Percentiles rank a stretch among this genome's conserved stretches.
phyloP scores from a whole-genome alignment of 306 rosid genomes.

The Cucumis melo region DNA sequence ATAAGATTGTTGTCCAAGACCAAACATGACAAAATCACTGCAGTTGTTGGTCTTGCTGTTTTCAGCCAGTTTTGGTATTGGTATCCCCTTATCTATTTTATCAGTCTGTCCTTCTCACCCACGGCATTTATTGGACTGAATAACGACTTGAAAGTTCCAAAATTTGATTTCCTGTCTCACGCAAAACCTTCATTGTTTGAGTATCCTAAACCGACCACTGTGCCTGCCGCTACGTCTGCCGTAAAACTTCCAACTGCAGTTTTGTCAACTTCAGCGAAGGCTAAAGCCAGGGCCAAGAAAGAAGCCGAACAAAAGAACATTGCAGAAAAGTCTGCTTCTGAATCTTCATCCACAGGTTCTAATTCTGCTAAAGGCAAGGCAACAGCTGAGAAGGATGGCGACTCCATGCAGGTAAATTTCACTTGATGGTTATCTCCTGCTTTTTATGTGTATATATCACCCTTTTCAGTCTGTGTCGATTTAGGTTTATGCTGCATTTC shows the following conservation, averaged over 20 bases:
- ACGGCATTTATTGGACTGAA: slow-evolving; percentile 88
- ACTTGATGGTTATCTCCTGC: neutral
- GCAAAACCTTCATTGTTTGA: slow-evolving; percentile 92
- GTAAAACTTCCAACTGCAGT: slow-evolving; percentile 97
- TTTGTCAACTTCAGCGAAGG: slow-evolving; percentile 89
- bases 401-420: slow-evolving; percentile 65
- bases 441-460: neutral
- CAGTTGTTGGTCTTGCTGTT: slow-evolving; percentile 98
- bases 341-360: slow-evolving; percentile 33
- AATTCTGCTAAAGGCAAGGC: slow-evolving; percentile 62
- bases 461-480: neutral
- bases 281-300: slow-evolving; percentile 97
- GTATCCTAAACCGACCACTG: slow-evolving; percentile 85
- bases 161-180: slow-evolving; percentile 79
- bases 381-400: slow-evolving; percentile 68
- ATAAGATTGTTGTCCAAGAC: slow-evolving; percentile 82
- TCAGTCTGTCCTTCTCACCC: slow-evolving; percentile 85
- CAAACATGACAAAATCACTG: slow-evolving; percentile 89
- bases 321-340: slow-evolving; percentile 59
- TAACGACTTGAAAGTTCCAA: slow-evolving; percentile 79
- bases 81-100: slow-evolving; percentile 93
- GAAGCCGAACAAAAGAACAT: slow-evolving; percentile 78
- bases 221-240: slow-evolving; percentile 64
- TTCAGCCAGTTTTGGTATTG: slow-evolving; percentile 99
- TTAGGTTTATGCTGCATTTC: neutral